Base-by-base conservation (phyloP, 129 eudicot species). In the Calendula officinalis region DNA sequence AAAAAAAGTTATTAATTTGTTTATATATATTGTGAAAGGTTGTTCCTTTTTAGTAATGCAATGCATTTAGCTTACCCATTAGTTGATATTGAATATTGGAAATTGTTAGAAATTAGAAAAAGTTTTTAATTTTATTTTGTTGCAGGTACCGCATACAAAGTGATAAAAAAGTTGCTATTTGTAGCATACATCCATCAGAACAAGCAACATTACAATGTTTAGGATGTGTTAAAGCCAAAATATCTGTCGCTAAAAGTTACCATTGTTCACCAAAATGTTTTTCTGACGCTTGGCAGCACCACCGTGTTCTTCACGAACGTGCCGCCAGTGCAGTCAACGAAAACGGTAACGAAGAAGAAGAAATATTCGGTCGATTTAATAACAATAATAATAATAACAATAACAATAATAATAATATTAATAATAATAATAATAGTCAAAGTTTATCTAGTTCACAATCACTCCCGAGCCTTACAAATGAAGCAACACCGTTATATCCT, bases 251-350 rank as follows among this genome's bases (percentile, higher is more conserved):
- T n/a, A 92, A 92, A 86, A 92, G 99, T 60, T 92, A 88, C 74
- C 99, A 92, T 71, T 92, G 99, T 59, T 85, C 99, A 5, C 74
- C 96, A 0, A 92, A 92, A 75, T 92, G 96, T 77, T 92, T 88
- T 66, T 83, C 92, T 0, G 89, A 88, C 64, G 96, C 99, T 22
- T 92, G 99, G 99, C 96, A 85, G 59, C 96, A 92, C 80, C 99
- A 92, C n/a, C 99, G 99, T 43, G 89, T 78, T 57, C 83, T 92
- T 36, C 99, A 92, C 49, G 96, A 88, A 70, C 99, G 95, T 75
- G 99, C 98, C 16, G 98, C 96, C 55, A 92, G 83, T 75, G 91
- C 96, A 22, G 80, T 81, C 38, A 85, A 80, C 32, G 96, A 88
- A 76, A 92, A 79, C 38, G 96, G 91, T 51, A 82, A 84, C n/a